Evolutionary conservation across 192 early-diverging fungal species (phyloP).

Genomic region (Cladochytrium replicatum): DNA sequence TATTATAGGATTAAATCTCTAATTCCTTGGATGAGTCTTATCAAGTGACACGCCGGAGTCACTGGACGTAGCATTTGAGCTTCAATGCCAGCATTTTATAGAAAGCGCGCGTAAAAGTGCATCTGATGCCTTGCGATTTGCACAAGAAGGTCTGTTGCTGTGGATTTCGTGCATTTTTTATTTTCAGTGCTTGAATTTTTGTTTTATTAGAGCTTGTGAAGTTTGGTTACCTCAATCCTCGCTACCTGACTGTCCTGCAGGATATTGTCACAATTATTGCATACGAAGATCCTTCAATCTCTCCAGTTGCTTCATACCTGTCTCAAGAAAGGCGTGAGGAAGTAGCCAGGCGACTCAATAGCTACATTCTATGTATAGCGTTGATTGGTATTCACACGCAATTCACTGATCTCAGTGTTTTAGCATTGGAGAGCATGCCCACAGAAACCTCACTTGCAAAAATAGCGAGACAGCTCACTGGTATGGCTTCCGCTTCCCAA

Average conservation of each 20-base stretch:
- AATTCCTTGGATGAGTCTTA: slow-evolving; percentile 11
- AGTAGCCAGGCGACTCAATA: slow-evolving; percentile 51
- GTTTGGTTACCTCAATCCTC: slow-evolving; percentile 23
- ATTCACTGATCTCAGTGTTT: too few relatives aligned
- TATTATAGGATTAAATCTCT: slow-evolving; percentile 13
- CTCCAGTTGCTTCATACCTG: slow-evolving; percentile 41
- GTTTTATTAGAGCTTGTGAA: slow-evolving; percentile 21
- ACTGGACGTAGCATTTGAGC: slow-evolving; percentile 42
- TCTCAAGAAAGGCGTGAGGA: slow-evolving; percentile 45
- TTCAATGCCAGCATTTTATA: slow-evolving; percentile 59
- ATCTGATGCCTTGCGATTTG: slow-evolving; percentile 48
- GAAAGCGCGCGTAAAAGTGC: slow-evolving; percentile 38
- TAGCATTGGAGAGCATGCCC: too few relatives aligned
- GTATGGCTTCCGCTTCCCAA: too few relatives aligned
- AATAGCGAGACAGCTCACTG: too few relatives aligned
- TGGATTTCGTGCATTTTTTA: neutral
- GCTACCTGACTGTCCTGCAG: slow-evolving; percentile 31
- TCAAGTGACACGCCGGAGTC: slow-evolving; percentile 23
- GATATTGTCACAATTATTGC: slow-evolving; percentile 50
- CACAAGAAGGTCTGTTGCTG: slow-evolving; percentile 32
- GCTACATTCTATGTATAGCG: slow-evolving; percentile 53
- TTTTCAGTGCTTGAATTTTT: slow-evolving; percentile 1
- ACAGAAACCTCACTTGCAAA: too few relatives aligned
- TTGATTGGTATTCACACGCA: too few relatives aligned
- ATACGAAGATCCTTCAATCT: slow-evolving; percentile 45